Evolutionary conservation across 176 grass and related monocot genomes (phyloP), one percentile per base, ranked within the genome.

Genomic region (Bonia amplexicaulis): DNA sequence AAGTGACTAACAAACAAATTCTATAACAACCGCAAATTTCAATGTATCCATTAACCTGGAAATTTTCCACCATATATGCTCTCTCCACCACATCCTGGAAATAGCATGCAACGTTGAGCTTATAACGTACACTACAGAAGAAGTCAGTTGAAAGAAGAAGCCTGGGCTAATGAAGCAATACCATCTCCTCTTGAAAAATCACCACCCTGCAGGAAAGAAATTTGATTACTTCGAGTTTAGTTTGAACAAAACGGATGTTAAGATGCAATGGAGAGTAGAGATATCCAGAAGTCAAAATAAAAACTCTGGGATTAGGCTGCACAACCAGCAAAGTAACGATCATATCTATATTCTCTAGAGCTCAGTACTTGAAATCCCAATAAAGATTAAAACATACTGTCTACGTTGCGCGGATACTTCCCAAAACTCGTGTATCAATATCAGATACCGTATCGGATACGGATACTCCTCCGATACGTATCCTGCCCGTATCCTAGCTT

Each of bases 41-140:
- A 59, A 41, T 58, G 14, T 86, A 87, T 7, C 66, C 47, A 82
- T 64, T 65, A 73, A 94, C 93, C 90, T 92, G 79, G 57, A 86
- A 94, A 94, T 85, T 92, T 94, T 81, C 85, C 88, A 86, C 93
- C 93, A 92, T 94, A 94, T 71, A 92, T 90, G 71, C 93, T 94
- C 75, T 94, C 93, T 68, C 93, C 93, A 88, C 93, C 93, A 86
- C 82, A 61, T 87, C 93, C 93, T 94, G 93, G 93, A 94, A 94
- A 94, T 81, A 94, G 85, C 82, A 94, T 73, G 83, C 77, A 92
- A 88, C 2, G 47, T 92, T 86, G 87, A 90, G 87, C 90, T 90
- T 85, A 83, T 73, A 83, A 90, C 81, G 79, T 92, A 85, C 83
- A 94, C 76, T 80, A 92, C 80, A 94, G 63, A 92, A 94, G 79